Evolutionary conservation across 1,284 basidiomycete genomes (phyloP), one percentile per base, ranked within the genome.

Genomic region (Ustilago cynodontis): DNA sequence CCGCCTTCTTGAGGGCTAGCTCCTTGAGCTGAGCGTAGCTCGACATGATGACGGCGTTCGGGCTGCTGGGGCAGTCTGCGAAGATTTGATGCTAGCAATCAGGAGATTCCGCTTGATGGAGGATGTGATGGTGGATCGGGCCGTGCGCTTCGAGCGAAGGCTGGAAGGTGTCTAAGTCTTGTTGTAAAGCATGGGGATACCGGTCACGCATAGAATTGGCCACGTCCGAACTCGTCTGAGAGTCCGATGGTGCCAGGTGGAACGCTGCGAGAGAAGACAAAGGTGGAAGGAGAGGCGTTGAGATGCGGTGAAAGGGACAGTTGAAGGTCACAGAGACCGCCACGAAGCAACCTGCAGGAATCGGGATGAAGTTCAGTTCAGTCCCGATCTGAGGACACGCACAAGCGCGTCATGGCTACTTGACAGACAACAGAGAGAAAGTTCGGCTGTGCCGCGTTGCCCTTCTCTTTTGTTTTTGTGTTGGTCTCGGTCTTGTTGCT

Each of bases 1-100:
- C 67, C 33, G 57, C 60, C 61, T 69, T 73, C 51, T 60, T 64
- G 24, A 73, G 64, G 8, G 75, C 75, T 58, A 77, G 62, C 59
- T 77, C 60, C 20, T 71, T 73, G 43, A 77, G 71, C 29, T 67
- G 37, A 14, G 71, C 71, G 47, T 73, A 77, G 65, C 71, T 77
- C 54, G 65, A 70, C 75, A 77, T 77, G 10, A 9, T 59, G 59
- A 13, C 35, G 43, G 10, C 4, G 6, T 7, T 28, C 24, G 7
- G 26, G 11, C 24, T 26, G 7, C 20, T 20, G 18, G 29, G n/a
- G 7, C 4, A 52, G 28, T 24, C 24, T 49, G 47, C n/a, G n/a
- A n/a, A n/a, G 47, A 16, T 4, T 26, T 26, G 47, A 18, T 24
- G 14, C 22, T 49, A 24, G 20, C 26, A 14, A 9, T 20, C 22